These are phyloP conservation scores for Dioscorea dumetorum DNA, from an alignment of 106 monocot species.

Conservation along the genomic window DNA sequence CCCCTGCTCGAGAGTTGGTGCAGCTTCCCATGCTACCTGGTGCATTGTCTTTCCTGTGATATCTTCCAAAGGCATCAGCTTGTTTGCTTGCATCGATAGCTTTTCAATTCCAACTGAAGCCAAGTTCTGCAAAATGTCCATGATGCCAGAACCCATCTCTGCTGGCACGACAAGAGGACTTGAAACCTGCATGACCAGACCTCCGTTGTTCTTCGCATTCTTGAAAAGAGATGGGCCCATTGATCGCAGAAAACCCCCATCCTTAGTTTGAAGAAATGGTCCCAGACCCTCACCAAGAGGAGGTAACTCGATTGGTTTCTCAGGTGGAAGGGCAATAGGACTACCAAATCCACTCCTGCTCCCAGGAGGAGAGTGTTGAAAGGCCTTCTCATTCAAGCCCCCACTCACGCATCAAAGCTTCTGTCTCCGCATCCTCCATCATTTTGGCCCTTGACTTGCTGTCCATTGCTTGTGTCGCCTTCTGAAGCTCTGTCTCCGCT, in stretches of 20 bases:
- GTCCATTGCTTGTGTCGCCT: slow-evolving; percentile 24
- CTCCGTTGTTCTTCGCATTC: slow-evolving; percentile 72
- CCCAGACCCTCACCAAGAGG: slow-evolving; percentile 73
- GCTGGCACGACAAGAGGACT: slow-evolving; percentile 89
- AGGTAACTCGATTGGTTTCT: slow-evolving; percentile 54
- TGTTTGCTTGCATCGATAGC: slow-evolving; percentile 77
- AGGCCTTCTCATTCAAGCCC: slow-evolving; percentile 73
- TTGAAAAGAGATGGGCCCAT: slow-evolving; percentile 77
- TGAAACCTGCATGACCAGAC: slow-evolving; percentile 88
- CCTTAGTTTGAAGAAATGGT: slow-evolving; percentile 74
- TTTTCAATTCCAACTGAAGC: slow-evolving; percentile 93
- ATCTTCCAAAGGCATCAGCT: slow-evolving; percentile 95
- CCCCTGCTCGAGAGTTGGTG: slow-evolving; percentile 35
- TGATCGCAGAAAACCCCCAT: slow-evolving; percentile 87
- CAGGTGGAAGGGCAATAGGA: slow-evolving; percentile 62
- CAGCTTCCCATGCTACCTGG: slow-evolving; percentile 75
- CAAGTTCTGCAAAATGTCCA: slow-evolving; percentile 73
- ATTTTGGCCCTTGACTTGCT: slow-evolving; percentile 49
- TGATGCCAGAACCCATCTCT: slow-evolving; percentile 87
- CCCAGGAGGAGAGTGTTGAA: slow-evolving; percentile 54
- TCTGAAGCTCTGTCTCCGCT: slow-evolving; percentile 53
- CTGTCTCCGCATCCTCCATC: slow-evolving; percentile 85
- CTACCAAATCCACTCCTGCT: slow-evolving; percentile 73
- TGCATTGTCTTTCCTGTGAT: slow-evolving; percentile 82
- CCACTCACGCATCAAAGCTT: slow-evolving; percentile 80